Evolutionary conservation across 306 rosid genomes (phyloP), one percentile per base, ranked within the genome.

Genomic region (Coriaria nepalensis): DNA sequence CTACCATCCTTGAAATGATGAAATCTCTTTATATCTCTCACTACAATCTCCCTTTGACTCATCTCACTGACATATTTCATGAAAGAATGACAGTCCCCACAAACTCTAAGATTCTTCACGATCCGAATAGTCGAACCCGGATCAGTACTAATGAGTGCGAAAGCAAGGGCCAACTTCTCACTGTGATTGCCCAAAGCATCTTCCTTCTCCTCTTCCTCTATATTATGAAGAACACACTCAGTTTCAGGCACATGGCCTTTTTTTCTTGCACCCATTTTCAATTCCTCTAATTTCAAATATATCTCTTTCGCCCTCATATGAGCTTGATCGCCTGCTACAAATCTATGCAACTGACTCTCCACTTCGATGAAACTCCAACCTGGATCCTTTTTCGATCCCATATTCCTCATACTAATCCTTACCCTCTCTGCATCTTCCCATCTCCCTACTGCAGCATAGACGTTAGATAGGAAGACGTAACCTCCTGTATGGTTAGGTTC

Each of bases 351-450:
- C 20, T 57, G 32, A 29, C 39, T 39, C n/a, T 57, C 62, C 38
- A 57, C 62, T 57, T 57, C 62, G 7, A 57, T 32, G 38, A 57
- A 57, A 39, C 62, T 57, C 62, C 62, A 57, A 35, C 62, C 62
- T 5, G 62, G 62, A 37, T 47, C 53, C 13, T 46, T 57, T 6
- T 47, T 20, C 6, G 62, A 52, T 15, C 62, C 62, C 9, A 38
- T 34, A 47, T 37, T 37, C 40, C 9, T 45, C 62, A 57, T 57
- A 0, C 37, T 14, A 37, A 47, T 41, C 38, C 62, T 47, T 13
- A 47, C 62, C 47, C 62, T 57, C 53, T 57, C 62, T 5, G 62
- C 62, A 47, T 57, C 62, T 4, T 57, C 62, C 62, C 62, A 57
- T 57, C 62, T 57, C 33, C 62, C 62, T 45, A 47, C 62, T 7